Evolutionary conservation across 345 rosid species (phyloP), one percentile per base, ranked within the genome.

Genomic region (Euphorbia pulcherrima): DNA sequence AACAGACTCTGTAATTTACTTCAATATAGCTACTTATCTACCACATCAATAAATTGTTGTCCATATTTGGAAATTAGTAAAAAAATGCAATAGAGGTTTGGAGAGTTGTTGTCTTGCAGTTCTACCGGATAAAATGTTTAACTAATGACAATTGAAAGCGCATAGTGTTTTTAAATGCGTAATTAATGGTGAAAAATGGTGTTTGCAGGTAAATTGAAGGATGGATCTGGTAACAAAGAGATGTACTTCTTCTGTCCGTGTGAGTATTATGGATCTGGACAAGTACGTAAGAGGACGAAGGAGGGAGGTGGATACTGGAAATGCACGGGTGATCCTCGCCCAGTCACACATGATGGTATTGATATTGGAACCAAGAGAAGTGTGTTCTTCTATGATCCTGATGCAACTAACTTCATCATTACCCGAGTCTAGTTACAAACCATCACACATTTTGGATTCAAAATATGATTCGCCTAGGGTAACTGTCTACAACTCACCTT

Each of bases 321-420:
- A 27, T 26, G 18, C 35, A 56, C 60, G 7, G 37, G 37, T 33
- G 37, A 33, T 33, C 37, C 37, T 33, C 37, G 37, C 4, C 37
- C 1, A 33, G 60, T 16, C 17, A 56, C 17, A 30, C 60, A 26
- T 27, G 60, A 18, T 8, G 60, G 14, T 56, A 12, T 1, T 14
- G 35, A 56, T 26, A 53, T 53, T 53, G 57, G 57, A 20, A 53
- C 57, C 21, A 53, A 53, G 57, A 53, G 27, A 53, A 5, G 27
- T 20, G 20, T 53, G 6, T 9, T 21, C 5, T 56, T 26, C 60
- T 33, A 56, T 27, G 28, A 56, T 56, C 60, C 60, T 56, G 60
- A 56, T 56, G 60, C 60, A 18, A 56, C 60, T 28, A n/a, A 56
- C 13, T 26, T 56, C n/a, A 56, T 0, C 35, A 27, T 11, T 5